These are phyloP conservation scores for Kurtzmaniella quercitrusa DNA, from an alignment of 1,139 yeast species.

Conservation along the genomic window DNA sequence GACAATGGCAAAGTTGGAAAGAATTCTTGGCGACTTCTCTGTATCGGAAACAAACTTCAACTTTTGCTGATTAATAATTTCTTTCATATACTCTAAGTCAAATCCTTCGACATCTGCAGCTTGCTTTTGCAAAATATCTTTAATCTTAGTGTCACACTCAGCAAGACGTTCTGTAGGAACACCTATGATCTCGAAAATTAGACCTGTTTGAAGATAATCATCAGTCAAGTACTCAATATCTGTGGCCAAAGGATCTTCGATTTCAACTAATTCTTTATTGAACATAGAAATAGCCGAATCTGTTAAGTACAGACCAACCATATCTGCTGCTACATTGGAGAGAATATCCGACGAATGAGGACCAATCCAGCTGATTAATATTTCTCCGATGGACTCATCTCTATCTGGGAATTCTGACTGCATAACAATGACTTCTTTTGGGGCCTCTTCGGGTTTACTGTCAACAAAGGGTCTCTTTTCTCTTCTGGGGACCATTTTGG, in stretches of 20 bases:
- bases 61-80: slow-evolving; percentile 61
- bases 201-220: slow-evolving; percentile 57
- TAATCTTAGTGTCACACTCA: slow-evolving; percentile 48
- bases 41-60: slow-evolving; percentile 60
- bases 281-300: slow-evolving; percentile 70
- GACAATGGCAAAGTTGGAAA: slow-evolving; percentile 65
- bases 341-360: slow-evolving; percentile 56
- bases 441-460: slow-evolving; percentile 45
- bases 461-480: slow-evolving; percentile 76
- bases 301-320: slow-evolving; percentile 72
- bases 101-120: slow-evolving; percentile 39
- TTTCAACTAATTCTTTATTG: slow-evolving; percentile 68
- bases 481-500: slow-evolving; percentile 19
- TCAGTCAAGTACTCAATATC: slow-evolving; percentile 67
- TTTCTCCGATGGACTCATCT: slow-evolving; percentile 82
- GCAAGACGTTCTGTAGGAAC: slow-evolving; percentile 68
- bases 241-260: slow-evolving; percentile 79
- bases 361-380: slow-evolving; percentile 78
- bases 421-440: slow-evolving; percentile 38
- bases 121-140: slow-evolving; percentile 51
- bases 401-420: slow-evolving; percentile 80
- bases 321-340: slow-evolving; percentile 63
- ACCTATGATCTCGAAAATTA: slow-evolving; percentile 61
- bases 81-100: slow-evolving; percentile 63
- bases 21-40: slow-evolving; percentile 60